Percentiles rank a stretch among this genome's conserved stretches.
phyloP scores from a whole-genome alignment of 768 basidiomycete species.

The Xerocomellus intermedius region DNA sequence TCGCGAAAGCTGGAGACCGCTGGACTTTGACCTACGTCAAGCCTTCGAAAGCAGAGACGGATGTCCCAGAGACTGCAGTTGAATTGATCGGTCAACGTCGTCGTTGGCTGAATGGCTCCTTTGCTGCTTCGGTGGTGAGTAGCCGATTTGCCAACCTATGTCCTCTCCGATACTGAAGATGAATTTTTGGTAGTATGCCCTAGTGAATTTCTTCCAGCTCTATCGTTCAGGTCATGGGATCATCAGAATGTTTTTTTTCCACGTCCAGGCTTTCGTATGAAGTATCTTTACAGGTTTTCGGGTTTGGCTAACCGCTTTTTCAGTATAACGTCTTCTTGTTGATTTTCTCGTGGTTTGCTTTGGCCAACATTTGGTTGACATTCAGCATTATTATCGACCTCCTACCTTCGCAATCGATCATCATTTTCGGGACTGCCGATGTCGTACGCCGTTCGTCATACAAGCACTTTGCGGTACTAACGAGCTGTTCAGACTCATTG shows the following conservation, averaged over 20 bases:
- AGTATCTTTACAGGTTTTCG: background rate
- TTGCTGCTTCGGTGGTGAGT: conserved; percentile 86
- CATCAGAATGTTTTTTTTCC: conserved; percentile 95
- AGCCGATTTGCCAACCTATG: background rate
- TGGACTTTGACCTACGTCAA: conserved; percentile 95
- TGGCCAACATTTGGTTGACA: conserved; percentile 93
- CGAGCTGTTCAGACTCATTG: conserved; percentile 62
- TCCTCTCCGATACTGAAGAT: background rate
- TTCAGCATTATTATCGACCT: conserved; percentile 94
- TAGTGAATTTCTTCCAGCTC: conserved; percentile 90
- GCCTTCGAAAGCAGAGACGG: conserved; percentile 93
- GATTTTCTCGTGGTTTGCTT: conserved; percentile 89
- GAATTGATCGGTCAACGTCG: conserved; percentile 95
- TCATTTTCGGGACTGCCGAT: conserved; percentile 68
- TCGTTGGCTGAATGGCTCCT: conserved; percentile 96
- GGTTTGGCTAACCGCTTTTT: conserved; percentile 1
- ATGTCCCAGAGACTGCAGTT: conserved; percentile 90
- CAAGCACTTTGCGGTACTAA: background rate
- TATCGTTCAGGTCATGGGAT: conserved; percentile 86
- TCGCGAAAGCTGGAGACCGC: conserved; percentile 80
- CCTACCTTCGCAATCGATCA: conserved; percentile 51
- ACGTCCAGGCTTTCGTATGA: conserved; percentile 85
- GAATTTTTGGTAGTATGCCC: conserved; percentile 60
- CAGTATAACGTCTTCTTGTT: conserved; percentile 86
- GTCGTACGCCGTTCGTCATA: conserved; percentile 51